Conservation (phyloP, 179 eudicot species). For the Silene vulgaris region DNA sequence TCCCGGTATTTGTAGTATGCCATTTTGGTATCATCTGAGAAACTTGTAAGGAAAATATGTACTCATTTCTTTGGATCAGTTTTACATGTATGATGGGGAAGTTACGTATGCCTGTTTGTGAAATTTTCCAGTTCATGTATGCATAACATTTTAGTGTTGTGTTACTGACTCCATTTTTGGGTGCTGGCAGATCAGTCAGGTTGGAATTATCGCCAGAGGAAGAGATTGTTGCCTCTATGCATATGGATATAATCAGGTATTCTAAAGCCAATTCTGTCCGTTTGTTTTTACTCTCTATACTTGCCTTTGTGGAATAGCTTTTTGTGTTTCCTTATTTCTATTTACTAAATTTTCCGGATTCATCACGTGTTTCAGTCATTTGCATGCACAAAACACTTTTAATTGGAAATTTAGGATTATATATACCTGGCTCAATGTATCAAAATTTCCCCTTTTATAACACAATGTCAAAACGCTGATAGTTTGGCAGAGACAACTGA, state of each 20-base stretch:
- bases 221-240: constrained; percentile 83
- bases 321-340: too few relatives aligned
- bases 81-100: constrained; percentile 1
- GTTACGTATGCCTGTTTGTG: background rate
- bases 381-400: too few relatives aligned
- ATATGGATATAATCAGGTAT: constrained; percentile 79
- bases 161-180: background rate
- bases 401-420: background rate
- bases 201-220: constrained; percentile 93
- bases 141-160: background rate
- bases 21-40: background rate
- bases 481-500: background rate
- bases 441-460: background rate
- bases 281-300: too few relatives aligned
- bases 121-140: background rate
- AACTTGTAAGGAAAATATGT: background rate
- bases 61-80: constrained; percentile 11
- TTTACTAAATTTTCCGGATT: too few relatives aligned
- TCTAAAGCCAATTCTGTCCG: background rate
- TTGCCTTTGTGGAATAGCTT: too few relatives aligned
- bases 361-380: too few relatives aligned
- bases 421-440: background rate
- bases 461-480: background rate
- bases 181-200: constrained; percentile 51
- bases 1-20: background rate